Percentiles rank a stretch among this genome's conserved stretches.
Conservation (phyloP, 768 basidiomycete species). For the Phaffia tasmanica region DNA sequence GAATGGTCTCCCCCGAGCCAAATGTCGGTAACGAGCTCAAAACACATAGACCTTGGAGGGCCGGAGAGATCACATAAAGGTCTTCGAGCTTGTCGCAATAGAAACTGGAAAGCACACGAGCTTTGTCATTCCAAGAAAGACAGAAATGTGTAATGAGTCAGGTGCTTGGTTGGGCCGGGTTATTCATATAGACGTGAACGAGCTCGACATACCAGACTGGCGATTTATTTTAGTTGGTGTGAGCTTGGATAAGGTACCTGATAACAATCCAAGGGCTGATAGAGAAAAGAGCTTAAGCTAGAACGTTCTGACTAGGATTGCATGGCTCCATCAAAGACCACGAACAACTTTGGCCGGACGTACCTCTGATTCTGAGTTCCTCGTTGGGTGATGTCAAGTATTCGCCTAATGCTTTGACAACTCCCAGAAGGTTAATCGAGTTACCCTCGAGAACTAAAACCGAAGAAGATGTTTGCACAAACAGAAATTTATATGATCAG, state of each 20-base stretch:
- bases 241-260: slow-evolving; percentile 54
- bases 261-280: slow-evolving; percentile 75
- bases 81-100: slow-evolving; percentile 79
- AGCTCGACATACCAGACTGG: slow-evolving; percentile 60
- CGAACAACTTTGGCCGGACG: slow-evolving; percentile 7
- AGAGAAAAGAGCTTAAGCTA: background rate
- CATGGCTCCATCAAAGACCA: background rate
- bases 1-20: slow-evolving; percentile 52
- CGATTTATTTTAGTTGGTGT: slow-evolving; percentile 57
- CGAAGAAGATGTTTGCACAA: background rate
- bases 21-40: slow-evolving; percentile 56
- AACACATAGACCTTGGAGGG: slow-evolving; percentile 61
- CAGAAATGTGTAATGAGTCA: background rate
- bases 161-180: background rate
- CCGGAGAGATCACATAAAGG: slow-evolving; percentile 67
- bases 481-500: background rate
- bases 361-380: slow-evolving; percentile 66
- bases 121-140: slow-evolving; percentile 40
- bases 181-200: background rate
- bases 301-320: background rate
- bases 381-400: slow-evolving; percentile 82
- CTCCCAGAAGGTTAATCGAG: slow-evolving; percentile 52
- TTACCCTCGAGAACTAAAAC: slow-evolving; percentile 49
- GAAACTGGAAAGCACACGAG: slow-evolving; percentile 69
- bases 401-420: slow-evolving; percentile 78